phyloP scores from a whole-genome alignment of 2,329 filamentous ascomycete genomes.

The Phaeosphaeriaceae sp. region DNA sequence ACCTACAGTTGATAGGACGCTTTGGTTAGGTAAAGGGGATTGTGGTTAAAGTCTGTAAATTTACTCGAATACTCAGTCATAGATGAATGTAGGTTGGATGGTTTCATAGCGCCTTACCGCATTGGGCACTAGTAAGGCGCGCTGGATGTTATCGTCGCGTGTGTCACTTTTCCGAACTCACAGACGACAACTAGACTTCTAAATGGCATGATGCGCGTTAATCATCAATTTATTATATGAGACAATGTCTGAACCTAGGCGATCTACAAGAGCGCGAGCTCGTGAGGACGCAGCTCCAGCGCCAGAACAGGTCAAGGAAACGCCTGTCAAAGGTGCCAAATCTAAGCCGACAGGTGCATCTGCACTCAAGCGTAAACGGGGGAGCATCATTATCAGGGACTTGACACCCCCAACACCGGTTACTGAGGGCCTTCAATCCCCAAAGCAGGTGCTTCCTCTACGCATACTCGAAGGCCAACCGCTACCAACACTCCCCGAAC shows the following conservation, averaged over 20 bases:
- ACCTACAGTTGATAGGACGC: no score
- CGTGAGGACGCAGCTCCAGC: slow-evolving; percentile 40
- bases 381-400: slow-evolving; percentile 30
- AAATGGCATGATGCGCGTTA: not conserved
- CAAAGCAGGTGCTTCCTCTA: slow-evolving; percentile 59
- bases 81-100: no score
- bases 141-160: slow-evolving; percentile 4
- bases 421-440: slow-evolving; percentile 17
- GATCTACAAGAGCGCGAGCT: slow-evolving; percentile 45
- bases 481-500: slow-evolving; percentile 71
- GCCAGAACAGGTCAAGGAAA: slow-evolving; percentile 35
- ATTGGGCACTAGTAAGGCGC: slow-evolving; percentile 2
- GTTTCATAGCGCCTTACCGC: not conserved
- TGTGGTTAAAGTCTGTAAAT: no score
- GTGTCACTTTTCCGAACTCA: slow-evolving; percentile 1
- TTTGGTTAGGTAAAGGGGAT: no score
- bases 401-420: slow-evolving; percentile 33
- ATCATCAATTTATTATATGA: not conserved
- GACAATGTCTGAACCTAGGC: slow-evolving; percentile 45
- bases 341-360: not conserved
- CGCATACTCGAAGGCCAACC: slow-evolving; percentile 70
- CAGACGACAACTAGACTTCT: not conserved
- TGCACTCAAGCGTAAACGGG: slow-evolving; percentile 44
- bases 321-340: slow-evolving; percentile 34
- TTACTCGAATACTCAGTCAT: no score